phyloP scores from a whole-genome alignment of 345 rosid species.

The Clarkia xantiana region DNA sequence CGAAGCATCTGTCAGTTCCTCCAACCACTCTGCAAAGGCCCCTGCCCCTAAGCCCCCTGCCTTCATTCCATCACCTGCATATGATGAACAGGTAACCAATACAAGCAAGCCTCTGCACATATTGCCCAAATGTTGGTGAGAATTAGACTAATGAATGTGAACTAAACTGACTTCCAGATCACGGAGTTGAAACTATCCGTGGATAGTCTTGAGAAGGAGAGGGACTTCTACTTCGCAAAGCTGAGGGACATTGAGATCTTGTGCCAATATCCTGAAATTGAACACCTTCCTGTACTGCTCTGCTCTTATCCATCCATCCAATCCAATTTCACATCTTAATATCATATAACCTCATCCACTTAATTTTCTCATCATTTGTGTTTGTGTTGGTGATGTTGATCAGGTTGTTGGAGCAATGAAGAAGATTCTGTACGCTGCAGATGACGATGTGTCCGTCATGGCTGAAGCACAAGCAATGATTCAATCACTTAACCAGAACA shows the following conservation, averaged over 20 bases:
- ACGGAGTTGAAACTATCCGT: conserved; percentile 85
- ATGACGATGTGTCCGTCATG: conserved; percentile 46
- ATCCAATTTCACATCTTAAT: neutral
- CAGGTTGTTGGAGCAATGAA: conserved; percentile 79
- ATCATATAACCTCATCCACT: neutral
- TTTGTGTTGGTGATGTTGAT: neutral
- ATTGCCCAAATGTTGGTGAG: neutral
- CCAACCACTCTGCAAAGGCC: conserved; percentile 34
- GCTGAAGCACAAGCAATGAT: conserved; percentile 66
- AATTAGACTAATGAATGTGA: conserved; percentile 4
- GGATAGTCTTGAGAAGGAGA: conserved; percentile 92
- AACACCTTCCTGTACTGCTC: conserved; percentile 42
- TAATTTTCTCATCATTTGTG: neutral
- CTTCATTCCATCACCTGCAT: conserved; percentile 34
- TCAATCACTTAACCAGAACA: conserved; percentile 15
- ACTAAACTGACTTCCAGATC: conserved; percentile 32
- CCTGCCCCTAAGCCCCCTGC: conserved; percentile 21
- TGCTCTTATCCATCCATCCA: neutral
- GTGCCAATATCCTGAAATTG: conserved; percentile 59
- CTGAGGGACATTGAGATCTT: conserved; percentile 82
- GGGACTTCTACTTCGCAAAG: conserved; percentile 87
- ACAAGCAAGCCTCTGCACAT: neutral
- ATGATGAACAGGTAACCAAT: conserved; percentile 60
- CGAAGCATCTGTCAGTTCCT: conserved; percentile 25
- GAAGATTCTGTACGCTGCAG: conserved; percentile 66